These are phyloP conservation scores for Nasturtium officinale DNA, from an alignment of 345 rosid genomes.

Conservation along the genomic window DNA sequence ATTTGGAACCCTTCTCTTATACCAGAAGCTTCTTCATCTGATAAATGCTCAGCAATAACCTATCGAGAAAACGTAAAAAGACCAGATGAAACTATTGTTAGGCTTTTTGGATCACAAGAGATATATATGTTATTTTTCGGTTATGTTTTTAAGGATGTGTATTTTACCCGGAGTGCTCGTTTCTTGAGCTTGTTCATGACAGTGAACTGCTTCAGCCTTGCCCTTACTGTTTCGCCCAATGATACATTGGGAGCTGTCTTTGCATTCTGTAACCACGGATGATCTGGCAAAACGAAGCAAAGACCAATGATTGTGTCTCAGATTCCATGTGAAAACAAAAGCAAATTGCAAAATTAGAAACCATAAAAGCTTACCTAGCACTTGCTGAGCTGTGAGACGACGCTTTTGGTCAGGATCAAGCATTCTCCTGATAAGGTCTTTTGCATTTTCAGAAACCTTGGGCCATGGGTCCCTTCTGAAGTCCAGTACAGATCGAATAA, in stretches of 20 bases:
- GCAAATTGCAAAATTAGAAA: neutral
- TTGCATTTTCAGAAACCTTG: conserved; percentile 83
- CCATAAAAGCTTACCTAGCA: conserved; percentile 61
- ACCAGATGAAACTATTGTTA: neutral
- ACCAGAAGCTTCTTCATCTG: conserved; percentile 94
- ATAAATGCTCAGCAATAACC: conserved; percentile 96
- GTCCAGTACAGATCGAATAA: conserved; percentile 72
- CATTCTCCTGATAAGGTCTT: conserved; percentile 92
- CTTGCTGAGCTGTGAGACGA: conserved; percentile 95
- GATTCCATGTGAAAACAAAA: neutral
- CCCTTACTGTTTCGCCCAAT: conserved; percentile 91
- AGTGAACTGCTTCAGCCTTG: conserved; percentile 93
- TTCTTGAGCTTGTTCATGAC: conserved; percentile 99
- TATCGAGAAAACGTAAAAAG: conserved; percentile 24
- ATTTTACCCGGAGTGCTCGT: conserved; percentile 89
- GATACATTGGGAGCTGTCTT: conserved; percentile 93
- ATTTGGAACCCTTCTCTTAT: conserved; percentile 80
- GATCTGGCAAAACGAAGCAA: conserved; percentile 55
- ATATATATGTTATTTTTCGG: neutral
- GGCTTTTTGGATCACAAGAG: neutral
- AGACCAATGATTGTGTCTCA: neutral
- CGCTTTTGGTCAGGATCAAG: conserved; percentile 84
- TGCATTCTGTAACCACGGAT: conserved; percentile 93
- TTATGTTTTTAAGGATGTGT: neutral
- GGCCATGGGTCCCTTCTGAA: conserved; percentile 99